Percentiles rank a stretch among this genome's conserved stretches.
These are phyloP conservation scores for Debaryomyces sp. DNA, from an alignment of 1,139 yeast genomes.

Conservation along the genomic window DNA sequence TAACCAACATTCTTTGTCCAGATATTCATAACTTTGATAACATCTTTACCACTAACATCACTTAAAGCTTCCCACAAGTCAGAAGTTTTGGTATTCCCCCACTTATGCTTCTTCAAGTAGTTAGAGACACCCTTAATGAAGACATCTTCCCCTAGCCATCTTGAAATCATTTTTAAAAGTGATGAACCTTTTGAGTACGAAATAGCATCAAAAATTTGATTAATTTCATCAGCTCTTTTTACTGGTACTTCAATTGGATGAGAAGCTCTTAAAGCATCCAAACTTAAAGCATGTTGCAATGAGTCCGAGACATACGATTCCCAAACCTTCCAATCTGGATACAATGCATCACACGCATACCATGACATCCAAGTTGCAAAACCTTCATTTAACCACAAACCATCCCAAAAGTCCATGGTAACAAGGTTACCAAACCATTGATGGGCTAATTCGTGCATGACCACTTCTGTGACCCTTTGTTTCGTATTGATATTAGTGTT, in stretches of 20 bases:
- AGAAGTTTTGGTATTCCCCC: slow-evolving; percentile 76
- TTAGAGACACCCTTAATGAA: slow-evolving; percentile 75
- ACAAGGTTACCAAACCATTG: slow-evolving; percentile 94
- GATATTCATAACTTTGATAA: slow-evolving; percentile 71
- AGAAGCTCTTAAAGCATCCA: slow-evolving; percentile 74
- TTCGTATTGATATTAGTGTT: slow-evolving; percentile 51
- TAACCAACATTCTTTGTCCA: slow-evolving; percentile 89
- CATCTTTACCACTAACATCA: slow-evolving; percentile 78
- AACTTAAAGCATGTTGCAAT: slow-evolving; percentile 66
- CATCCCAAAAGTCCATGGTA: slow-evolving; percentile 97
- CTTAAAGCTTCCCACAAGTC: slow-evolving; percentile 83
- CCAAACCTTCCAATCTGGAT: slow-evolving; percentile 89
- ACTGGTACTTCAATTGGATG: slow-evolving; percentile 91
- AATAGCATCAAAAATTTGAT: slow-evolving; percentile 83
- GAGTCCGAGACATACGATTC: slow-evolving; percentile 69
- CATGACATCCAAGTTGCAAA: slow-evolving; percentile 89
- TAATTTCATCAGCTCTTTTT: slow-evolving; percentile 75
- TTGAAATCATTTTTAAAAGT: slow-evolving; percentile 71
- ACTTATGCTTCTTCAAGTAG: slow-evolving; percentile 73
- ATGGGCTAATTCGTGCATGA: slow-evolving; percentile 88
- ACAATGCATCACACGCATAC: slow-evolving; percentile 73
- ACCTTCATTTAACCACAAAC: slow-evolving; percentile 89
- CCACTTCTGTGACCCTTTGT: slow-evolving; percentile 83
- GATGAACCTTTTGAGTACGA: slow-evolving; percentile 86
- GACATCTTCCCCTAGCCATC: slow-evolving; percentile 69